Evolutionary conservation across 768 basidiomycete species (phyloP), one percentile per base, ranked within the genome.

Genomic region (Podaxis pistillaris): DNA sequence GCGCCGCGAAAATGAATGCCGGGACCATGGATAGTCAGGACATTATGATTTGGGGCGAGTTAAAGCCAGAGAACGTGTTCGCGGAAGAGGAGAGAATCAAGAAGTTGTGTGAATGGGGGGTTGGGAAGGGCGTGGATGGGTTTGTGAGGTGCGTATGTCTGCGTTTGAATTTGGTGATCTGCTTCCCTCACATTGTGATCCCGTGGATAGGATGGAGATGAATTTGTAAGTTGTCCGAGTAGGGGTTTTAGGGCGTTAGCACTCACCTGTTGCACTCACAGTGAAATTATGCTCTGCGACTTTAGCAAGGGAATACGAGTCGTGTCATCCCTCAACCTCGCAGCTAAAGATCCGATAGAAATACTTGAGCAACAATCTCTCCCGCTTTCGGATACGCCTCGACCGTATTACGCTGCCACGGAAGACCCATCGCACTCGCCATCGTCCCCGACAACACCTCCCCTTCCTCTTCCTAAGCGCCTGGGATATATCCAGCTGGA

Each of bases 11-110:
- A 58, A 70, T 81, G 69, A 22, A 54, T 15, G 68, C 67, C 0
- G 82, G 82, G 0, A 55, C 78, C 3, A 63, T 84, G 73, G 80
- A 84, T 56, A 75, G 71, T 11, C 83, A 84, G 60, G 83, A 84
- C 59, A 68, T 83, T 17, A n/a, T 84, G 3, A 58, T 66, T 22
- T 85, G 80, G 81, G 80, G 80, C 0, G 52, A 66, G 46, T 36
- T 71, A 24, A 60, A 38, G n/a, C 69, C 71, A 6, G 71, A 73
- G 15, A 17, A 24, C 58, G 55, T 69, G 5, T 53, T 19, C 1
- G 57, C 69, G 1, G 83, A 85, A 19, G 54, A 58, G 19, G 79
- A 83, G 79, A 12, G 72, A 4, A 44, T 44, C 13, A 44, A 15
- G 7, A 44, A 44, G 19, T 19, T 44, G 13, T 44, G 41, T 44